A percentile compares a stretch with the other conserved stretches of the same genome.
phyloP scores from a whole-genome alignment of 2,329 filamentous ascomycete genomes.

The Fusarium torulosum region DNA sequence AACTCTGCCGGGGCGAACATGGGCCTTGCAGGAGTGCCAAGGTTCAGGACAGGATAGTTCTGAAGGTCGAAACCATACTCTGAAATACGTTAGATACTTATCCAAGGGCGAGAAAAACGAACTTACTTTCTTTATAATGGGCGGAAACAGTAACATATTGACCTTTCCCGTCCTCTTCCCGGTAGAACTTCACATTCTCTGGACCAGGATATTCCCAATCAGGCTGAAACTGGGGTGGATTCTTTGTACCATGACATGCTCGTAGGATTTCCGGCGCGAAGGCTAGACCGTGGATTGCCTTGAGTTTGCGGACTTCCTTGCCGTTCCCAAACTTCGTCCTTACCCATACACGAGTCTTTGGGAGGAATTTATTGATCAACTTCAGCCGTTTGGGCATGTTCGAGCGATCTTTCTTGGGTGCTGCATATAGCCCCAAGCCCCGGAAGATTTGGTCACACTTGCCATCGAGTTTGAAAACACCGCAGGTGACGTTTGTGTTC shows the following conservation, averaged over 20 bases:
- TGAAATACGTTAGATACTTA: constrained; percentile 36
- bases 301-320: constrained; percentile 49
- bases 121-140: constrained; percentile 59
- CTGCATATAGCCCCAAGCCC: constrained; percentile 38
- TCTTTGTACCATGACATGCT: constrained; percentile 24
- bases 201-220: constrained; percentile 52
- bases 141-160: constrained; percentile 57
- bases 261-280: constrained; percentile 39
- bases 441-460: constrained; percentile 53
- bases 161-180: constrained; percentile 43
- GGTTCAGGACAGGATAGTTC: constrained; percentile 73
- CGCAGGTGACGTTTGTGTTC: constrained; percentile 68
- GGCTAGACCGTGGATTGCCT: constrained; percentile 50
- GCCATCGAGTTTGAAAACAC: constrained; percentile 62
- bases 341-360: constrained; percentile 55
- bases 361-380: constrained; percentile 54
- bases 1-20: constrained; percentile 76
- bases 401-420: constrained; percentile 10
- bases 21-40: constrained; percentile 69
- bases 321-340: constrained; percentile 51
- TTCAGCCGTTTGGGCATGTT: constrained; percentile 38
- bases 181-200: constrained; percentile 50
- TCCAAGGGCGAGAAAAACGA: background rate
- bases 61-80: constrained; percentile 54
- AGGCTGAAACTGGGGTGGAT: constrained; percentile 43